These are phyloP conservation scores for Aspergillus affinis DNA, from an alignment of 495 filamentous ascomycete genomes.

Conservation along the genomic window DNA sequence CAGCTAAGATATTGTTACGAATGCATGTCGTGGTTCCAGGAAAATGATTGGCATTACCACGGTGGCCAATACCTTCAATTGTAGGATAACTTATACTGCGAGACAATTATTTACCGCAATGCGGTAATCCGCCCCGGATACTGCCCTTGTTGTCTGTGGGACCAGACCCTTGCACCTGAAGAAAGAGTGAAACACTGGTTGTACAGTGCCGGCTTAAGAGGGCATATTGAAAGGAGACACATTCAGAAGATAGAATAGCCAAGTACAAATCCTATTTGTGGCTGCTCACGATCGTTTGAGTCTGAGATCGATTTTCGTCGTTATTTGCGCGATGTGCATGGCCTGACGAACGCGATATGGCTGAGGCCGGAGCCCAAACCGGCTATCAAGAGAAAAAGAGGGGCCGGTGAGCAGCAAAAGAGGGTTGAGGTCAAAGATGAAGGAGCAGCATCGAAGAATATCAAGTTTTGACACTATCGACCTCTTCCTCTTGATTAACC, in stretches of 20 bases:
- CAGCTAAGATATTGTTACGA: constrained; percentile 22
- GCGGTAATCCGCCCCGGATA: constrained; percentile 21
- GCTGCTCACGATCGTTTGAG: neutral
- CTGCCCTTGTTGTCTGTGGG: constrained; percentile 19
- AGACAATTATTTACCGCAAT: constrained; percentile 23
- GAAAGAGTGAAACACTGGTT: constrained; percentile 18
- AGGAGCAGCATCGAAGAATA: constrained; percentile 4
- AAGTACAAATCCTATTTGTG: constrained; percentile 4
- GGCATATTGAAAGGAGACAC: constrained; percentile 21
- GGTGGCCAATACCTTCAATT: constrained; percentile 15
- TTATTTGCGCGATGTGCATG: constrained; percentile 4
- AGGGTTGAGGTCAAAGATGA: constrained; percentile 1
- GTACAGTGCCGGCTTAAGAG: constrained; percentile 19
- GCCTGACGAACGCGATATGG: neutral
- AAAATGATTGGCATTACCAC: constrained; percentile 18
- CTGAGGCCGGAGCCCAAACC: constrained; percentile 5
- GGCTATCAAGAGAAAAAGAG: constrained; percentile 8
- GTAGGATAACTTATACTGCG: constrained; percentile 19
- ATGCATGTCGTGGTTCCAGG: constrained; percentile 18
- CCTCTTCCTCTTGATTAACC: constrained; percentile 5
- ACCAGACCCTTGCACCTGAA: constrained; percentile 10
- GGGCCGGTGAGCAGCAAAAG: constrained; percentile 1
- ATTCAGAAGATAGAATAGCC: constrained; percentile 3
- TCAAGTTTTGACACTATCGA: constrained; percentile 9
- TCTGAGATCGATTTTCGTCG: constrained; percentile 3